A percentile compares a stretch with the other conserved stretches of the same genome.
Evolutionary conservation across 148 eudicot genomes (phyloP).

Genomic region (Silene latifolia): DNA sequence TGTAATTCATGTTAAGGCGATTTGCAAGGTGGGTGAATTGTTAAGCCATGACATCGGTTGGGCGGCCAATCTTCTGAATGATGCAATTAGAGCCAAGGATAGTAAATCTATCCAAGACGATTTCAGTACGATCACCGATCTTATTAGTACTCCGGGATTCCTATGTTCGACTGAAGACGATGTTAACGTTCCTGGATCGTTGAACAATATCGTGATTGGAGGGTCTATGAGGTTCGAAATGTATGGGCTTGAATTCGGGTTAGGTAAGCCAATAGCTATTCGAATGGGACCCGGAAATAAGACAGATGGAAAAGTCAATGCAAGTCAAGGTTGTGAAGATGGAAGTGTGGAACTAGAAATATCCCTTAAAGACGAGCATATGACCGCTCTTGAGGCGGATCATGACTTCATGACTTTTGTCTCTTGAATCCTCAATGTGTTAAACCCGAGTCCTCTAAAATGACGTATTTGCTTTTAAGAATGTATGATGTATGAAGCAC

Average conservation of each 20-base stretch:
- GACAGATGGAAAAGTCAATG: constrained; percentile 11
- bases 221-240: background rate
- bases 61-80: constrained; percentile 34
- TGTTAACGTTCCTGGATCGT: background rate
- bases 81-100: constrained; percentile 40
- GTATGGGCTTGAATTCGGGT: constrained; percentile 10
- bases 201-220: no score
- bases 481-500: no score
- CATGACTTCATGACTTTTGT: constrained; percentile 7
- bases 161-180: no score
- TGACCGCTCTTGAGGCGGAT: background rate
- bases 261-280: constrained; percentile 3
- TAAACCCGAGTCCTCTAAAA: no score
- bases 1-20: constrained; percentile 28
- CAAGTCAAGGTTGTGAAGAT: background rate
- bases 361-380: background rate
- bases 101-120: background rate
- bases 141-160: background rate
- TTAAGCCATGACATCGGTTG: constrained; percentile 39
- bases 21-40: constrained; percentile 33
- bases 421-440: no score
- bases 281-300: background rate
- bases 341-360: constrained; percentile 14
- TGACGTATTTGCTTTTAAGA: no score
- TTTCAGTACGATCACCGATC: background rate